These are phyloP conservation scores for Lithocarpus polystachyus DNA, from an alignment of 306 rosid species.

Conservation along the genomic window DNA sequence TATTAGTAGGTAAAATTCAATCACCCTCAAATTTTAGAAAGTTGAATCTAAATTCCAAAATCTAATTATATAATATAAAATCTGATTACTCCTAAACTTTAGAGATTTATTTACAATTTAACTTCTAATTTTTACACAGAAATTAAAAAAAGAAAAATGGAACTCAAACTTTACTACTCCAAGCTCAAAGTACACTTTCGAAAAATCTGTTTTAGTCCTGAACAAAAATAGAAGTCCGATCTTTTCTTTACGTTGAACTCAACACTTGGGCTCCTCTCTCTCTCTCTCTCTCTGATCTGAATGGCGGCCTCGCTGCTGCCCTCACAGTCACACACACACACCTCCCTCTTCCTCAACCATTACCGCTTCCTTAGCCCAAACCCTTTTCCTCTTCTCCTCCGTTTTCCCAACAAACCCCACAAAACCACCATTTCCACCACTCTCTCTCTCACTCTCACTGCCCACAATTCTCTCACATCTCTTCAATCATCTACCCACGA, in stretches of 20 bases:
- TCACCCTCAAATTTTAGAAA: too few relatives aligned
- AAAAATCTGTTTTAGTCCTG: too few relatives aligned
- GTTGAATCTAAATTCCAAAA: too few relatives aligned
- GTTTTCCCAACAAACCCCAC: not conserved
- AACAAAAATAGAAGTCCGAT: too few relatives aligned
- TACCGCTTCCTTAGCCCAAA: not conserved
- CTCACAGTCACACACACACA: not conserved
- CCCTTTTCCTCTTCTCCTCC: constrained; percentile 8
- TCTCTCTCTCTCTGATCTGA: not conserved
- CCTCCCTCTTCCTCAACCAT: constrained; percentile 3
- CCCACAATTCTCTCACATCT: constrained; percentile 1
- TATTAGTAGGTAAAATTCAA: rapidly evolving
- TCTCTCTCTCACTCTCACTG: not conserved
- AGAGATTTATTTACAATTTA: rapidly evolving
- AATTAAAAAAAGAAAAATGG: too few relatives aligned
- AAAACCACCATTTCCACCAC: not conserved
- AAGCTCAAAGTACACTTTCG: too few relatives aligned
- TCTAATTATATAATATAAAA: too few relatives aligned
- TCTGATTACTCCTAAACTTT: too few relatives aligned
- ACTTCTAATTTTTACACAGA: too few relatives aligned
- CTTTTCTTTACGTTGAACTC: too few relatives aligned
- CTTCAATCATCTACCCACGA: not conserved
- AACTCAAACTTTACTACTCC: too few relatives aligned
- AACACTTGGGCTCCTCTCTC: not conserved
- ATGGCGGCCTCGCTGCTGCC: constrained; percentile 15